Evolutionary conservation across 2,329 filamentous ascomycete species (phyloP), one percentile per base, ranked within the genome.

Genomic region (Colletotrichum navitas): DNA sequence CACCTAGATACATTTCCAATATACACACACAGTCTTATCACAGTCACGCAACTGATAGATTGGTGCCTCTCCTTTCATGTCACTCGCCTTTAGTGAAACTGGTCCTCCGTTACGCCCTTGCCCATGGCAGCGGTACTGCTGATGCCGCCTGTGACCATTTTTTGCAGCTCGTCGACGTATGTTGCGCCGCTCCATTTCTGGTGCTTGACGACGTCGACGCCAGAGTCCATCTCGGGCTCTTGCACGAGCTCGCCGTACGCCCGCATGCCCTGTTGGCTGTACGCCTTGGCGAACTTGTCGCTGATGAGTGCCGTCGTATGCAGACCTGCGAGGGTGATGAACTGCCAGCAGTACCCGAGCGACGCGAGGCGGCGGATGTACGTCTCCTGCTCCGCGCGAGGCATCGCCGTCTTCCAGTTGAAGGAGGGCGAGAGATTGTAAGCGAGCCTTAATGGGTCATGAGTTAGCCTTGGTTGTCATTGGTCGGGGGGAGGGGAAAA

Each of bases 371-470:
- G 93, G 74, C 91, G 87, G 85, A 99, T 99, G 86, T 98, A 99
- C 26, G 96, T 99, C 85, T 97, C 94, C 85, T 99, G 96, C 81
- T 98, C 95, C 64, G 89, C 87, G 75, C 93, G 90, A 55, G 94
- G 88, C 95, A 98, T 98, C 77, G 95, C 96, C 70, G 94, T 89
- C 87, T 98, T 98, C 96, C 96, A 99, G 90, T 99, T 99, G 92
- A 99, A 99, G 4, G 94, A 97, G 39, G 96, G 96, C 0, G 94
- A 98, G 75, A 99, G 92, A 87, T 99, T 99, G 87, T 99, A 99
- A 6, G 96, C 93, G 72, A 99, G 92, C 81, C 93, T 96, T 76
- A 29, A 51, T 5, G 51, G 49, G 52, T 45, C 14, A 58, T 8
- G 34, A 2, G 41, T 56, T 63, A 64, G 66, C 16, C 14, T 36